Evolutionary conservation across 2,329 filamentous ascomycete species (phyloP).

Genomic region (Scedosporium minutisporum): DNA sequence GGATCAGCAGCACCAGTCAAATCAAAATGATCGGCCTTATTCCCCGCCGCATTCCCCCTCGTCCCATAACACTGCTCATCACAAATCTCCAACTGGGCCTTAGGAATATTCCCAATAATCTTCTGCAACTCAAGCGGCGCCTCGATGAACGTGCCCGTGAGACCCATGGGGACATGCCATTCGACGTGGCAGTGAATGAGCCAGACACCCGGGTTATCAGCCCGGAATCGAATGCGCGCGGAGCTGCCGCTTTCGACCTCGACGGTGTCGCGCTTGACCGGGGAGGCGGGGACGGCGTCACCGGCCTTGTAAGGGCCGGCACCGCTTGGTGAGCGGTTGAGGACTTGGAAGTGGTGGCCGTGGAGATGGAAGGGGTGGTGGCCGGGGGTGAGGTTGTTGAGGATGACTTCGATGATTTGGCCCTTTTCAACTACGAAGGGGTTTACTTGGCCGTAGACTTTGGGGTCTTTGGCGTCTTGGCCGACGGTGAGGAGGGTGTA

Average conservation of each 20-base stretch:
- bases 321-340: constrained; percentile 18
- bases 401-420: constrained; percentile 33
- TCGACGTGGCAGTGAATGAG: constrained; percentile 44
- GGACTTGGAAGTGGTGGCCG: constrained; percentile 24
- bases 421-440: constrained; percentile 27
- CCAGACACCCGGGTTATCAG: constrained; percentile 37
- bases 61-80: constrained; percentile 27
- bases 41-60: constrained; percentile 50
- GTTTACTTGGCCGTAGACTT: constrained; percentile 31
- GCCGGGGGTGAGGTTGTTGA: constrained; percentile 39
- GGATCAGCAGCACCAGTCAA: constrained; percentile 24
- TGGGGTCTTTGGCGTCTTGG: constrained; percentile 26
- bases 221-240: constrained; percentile 34
- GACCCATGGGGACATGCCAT: constrained; percentile 42
- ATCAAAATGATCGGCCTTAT: constrained; percentile 41
- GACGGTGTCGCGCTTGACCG: constrained; percentile 39
- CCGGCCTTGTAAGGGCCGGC: constrained; percentile 23
- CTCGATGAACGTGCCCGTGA: constrained; percentile 29
- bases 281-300: constrained; percentile 23
- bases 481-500: constrained; percentile 57
- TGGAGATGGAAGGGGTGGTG: constrained; percentile 20
- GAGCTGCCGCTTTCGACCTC: constrained; percentile 37
- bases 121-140: constrained; percentile 35
- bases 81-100: constrained; percentile 31
- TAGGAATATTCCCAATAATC: constrained; percentile 29